phyloP scores from a whole-genome alignment of 129 eudicot genomes.

The Erigeron canadensis region DNA sequence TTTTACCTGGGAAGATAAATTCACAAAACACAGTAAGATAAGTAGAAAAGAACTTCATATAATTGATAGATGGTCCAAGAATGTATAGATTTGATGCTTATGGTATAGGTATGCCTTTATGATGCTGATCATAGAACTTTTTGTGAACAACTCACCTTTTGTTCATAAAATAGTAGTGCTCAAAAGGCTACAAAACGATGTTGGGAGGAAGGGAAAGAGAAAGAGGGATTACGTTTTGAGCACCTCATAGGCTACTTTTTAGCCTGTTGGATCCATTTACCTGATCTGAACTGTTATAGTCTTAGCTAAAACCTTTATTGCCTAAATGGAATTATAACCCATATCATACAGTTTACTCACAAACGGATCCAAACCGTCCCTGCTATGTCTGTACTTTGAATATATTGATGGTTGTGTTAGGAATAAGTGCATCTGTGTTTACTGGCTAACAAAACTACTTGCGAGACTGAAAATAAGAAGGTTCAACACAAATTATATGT shows the following conservation, averaged over 20 bases:
- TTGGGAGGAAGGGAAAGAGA: no score
- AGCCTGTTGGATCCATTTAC: no score
- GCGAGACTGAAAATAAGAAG: background rate
- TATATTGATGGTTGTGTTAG: background rate
- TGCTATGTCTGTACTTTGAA: background rate
- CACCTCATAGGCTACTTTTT: no score
- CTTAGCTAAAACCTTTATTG: background rate
- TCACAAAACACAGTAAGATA: background rate
- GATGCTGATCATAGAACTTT: no score
- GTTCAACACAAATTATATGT: background rate
- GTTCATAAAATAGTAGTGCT: no score
- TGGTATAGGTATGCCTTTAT: no score
- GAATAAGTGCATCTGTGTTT: background rate
- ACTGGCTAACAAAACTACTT: background rate
- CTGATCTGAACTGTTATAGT: no score
- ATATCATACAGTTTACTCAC: background rate
- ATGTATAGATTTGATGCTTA: background rate
- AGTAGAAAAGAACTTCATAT: background rate
- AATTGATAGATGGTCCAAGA: background rate
- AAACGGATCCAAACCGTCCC: background rate
- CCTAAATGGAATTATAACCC: background rate
- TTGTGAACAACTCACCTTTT: no score
- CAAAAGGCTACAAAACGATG: no score
- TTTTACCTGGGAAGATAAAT: conserved; percentile 51
- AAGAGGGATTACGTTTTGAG: no score